phyloP scores from a whole-genome alignment of 352 stramenopile species.

The Globisporangium acanthophoron region DNA sequence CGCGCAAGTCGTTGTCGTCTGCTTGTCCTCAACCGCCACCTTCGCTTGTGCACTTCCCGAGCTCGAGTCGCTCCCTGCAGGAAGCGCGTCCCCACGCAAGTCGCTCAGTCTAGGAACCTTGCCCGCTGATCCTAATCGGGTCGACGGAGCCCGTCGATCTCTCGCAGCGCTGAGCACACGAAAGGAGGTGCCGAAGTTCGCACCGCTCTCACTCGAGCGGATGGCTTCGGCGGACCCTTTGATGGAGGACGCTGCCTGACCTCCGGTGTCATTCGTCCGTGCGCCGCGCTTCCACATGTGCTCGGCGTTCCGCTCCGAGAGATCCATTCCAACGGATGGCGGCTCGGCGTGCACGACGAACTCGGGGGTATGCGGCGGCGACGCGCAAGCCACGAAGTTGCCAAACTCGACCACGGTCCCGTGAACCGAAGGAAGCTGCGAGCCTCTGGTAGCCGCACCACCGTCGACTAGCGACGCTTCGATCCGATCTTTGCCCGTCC shows the following conservation, averaged over 20 bases:
- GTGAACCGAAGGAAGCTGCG: slow-evolving; percentile 22
- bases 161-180: slow-evolving; percentile 24
- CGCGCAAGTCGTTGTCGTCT: too few species aligned
- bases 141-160: slow-evolving; percentile 11
- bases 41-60: too few species aligned
- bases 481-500: neutral
- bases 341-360: too few species aligned
- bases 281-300: slow-evolving; percentile 51
- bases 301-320: slow-evolving; percentile 13
- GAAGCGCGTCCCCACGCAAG: neutral
- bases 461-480: neutral
- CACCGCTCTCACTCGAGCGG: slow-evolving; percentile 22
- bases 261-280: neutral
- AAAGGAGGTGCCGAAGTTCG: slow-evolving; percentile 27
- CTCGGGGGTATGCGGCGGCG: too few species aligned
- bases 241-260: neutral
- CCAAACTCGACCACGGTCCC: slow-evolving; percentile 24
- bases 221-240: slow-evolving; percentile 17
- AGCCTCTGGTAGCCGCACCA: neutral
- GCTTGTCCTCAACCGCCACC: too few species aligned
- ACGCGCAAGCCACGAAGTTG: slow-evolving; percentile 24
- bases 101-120: neutral
- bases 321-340: neutral
- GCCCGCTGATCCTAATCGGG: neutral
- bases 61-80: neutral